These are phyloP conservation scores for Bassia scoparia DNA, from an alignment of 148 eudicot genomes.

Conservation along the genomic window DNA sequence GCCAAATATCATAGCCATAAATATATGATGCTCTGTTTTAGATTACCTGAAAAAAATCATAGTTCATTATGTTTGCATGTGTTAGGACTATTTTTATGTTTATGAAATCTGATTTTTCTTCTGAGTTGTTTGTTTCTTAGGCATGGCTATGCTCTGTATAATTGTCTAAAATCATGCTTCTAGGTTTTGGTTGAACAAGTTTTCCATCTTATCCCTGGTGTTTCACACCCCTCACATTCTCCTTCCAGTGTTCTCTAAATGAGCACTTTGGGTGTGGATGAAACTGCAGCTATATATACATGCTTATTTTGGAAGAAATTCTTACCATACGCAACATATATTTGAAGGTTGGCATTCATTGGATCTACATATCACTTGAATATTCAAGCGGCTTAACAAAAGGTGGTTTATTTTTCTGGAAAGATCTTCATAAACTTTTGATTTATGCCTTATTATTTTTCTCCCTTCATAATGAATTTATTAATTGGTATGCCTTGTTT, in stretches of 20 bases:
- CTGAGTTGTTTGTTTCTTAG: neutral
- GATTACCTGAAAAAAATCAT: neutral
- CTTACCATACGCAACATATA: conserved; percentile 8
- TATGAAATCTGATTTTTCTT: neutral
- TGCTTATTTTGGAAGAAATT: neutral
- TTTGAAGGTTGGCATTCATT: conserved; percentile 77
- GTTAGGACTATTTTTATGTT: neutral
- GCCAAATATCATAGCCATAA: no score
- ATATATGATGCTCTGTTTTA: neutral
- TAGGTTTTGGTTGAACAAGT: neutral
- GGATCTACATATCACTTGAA: conserved; percentile 78
- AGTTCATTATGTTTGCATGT: neutral
- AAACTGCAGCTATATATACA: neutral
- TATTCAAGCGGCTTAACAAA: conserved; percentile 46
- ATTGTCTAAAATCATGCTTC: neutral
- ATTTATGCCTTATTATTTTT: neutral
- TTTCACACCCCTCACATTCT: neutral
- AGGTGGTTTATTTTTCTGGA: conserved; percentile 33
- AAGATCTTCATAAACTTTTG: conserved; percentile 18
- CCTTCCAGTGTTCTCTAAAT: neutral
- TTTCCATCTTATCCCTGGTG: neutral
- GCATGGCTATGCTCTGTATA: neutral
- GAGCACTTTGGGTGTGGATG: neutral
- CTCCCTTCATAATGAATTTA: neutral
- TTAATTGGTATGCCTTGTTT: conserved; percentile 14